Evolutionary conservation across 2,329 filamentous ascomycete genomes (phyloP), one percentile per base, ranked within the genome.

Genomic region (Trichothecium sympodiale): DNA sequence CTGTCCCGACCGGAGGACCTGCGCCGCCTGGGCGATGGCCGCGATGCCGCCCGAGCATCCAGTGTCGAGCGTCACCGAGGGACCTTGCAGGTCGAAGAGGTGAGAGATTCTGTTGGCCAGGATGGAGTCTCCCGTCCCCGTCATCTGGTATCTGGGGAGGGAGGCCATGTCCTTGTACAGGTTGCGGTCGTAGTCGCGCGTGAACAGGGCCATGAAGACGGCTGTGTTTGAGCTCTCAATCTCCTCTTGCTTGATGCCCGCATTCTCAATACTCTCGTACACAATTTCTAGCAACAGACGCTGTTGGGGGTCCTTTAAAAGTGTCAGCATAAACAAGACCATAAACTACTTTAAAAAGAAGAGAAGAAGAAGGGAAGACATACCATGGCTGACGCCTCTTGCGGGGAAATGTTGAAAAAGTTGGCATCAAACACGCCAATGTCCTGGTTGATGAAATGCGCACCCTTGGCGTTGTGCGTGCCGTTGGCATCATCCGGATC

Each of bases 281-380:
- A 66, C 63, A 38, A 65, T 69, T 46, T 74, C 69, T 2, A 72
- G 54, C 8, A 70, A 54, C 14, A 70, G 52, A 2, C 69, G 57
- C 38, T 73, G 68, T 40, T 73, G 68, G 1, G 70, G 70, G 33
- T 74, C 69, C n/a, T n/a, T n/a, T n/a, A n/a, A n/a, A n/a, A n/a
- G n/a, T n/a, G n/a, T n/a, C n/a, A 50, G 38, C 25, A 17, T 12
- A 18, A 32, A 7, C 14, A 15, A n/a, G 9, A n/a, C 25, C 16
- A 27, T 13, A 9, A 13, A 29, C 10, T 15, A 36, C 15, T n/a
- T 14, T 7, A 30, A 25, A 33, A 16, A 28, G 29, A 31, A 36
- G 4, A 29, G 34, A 12, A 28, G 31, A 35, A 25, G 46, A 54
- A n/a, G 50, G 52, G n/a, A n/a, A n/a, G n/a, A n/a, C n/a, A n/a